These are phyloP conservation scores for Gossypium anomalum DNA, from an alignment of 345 rosid genomes.

Conservation along the genomic window DNA sequence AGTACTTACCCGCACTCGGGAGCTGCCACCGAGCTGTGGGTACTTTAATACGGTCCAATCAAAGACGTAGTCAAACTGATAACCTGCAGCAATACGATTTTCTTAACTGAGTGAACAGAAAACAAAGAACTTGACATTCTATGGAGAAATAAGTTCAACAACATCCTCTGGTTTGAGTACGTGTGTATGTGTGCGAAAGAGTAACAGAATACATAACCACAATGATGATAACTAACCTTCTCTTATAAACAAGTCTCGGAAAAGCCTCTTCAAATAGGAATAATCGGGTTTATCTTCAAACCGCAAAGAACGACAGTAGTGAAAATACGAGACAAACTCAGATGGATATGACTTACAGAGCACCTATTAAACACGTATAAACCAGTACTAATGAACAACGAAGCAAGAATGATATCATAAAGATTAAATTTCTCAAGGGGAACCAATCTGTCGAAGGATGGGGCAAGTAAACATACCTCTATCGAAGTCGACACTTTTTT, in stretches of 20 bases:
- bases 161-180: neutral
- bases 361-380: constrained; percentile 33
- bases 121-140: neutral
- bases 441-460: neutral
- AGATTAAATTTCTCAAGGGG: constrained; percentile 6
- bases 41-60: constrained; percentile 87
- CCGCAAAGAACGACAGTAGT: constrained; percentile 67
- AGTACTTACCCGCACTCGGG: constrained; percentile 59
- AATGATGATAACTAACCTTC: constrained; percentile 42
- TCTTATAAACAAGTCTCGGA: constrained; percentile 74
- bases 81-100: constrained; percentile 41
- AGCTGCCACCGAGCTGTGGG: constrained; percentile 63
- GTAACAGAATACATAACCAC: neutral
- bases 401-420: constrained; percentile 1
- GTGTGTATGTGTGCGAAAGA: neutral
- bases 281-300: constrained; percentile 83
- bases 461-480: constrained; percentile 42
- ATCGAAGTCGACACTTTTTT: constrained; percentile 79
- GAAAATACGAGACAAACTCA: constrained; percentile 70
- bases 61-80: constrained; percentile 77
- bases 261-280: constrained; percentile 78
- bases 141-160: neutral
- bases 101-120: neutral
- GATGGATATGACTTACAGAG: constrained; percentile 67
- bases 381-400: neutral